phyloP scores from a whole-genome alignment of 208 protist genomes.

The Trypanosoma boissoni region DNA sequence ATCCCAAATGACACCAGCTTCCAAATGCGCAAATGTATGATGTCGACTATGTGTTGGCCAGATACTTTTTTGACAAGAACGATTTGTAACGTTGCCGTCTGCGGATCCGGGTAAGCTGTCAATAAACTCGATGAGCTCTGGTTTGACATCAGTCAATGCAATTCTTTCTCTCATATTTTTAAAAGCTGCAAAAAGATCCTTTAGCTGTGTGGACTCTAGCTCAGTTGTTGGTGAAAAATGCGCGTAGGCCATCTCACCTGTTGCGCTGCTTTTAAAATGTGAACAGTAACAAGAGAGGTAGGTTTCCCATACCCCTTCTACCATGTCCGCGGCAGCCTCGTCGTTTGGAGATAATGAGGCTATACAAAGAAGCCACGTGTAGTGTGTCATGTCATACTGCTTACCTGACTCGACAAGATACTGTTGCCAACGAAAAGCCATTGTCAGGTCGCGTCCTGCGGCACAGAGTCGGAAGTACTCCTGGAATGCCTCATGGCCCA shows the following conservation, averaged over 20 bases:
- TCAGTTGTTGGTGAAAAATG: conserved; percentile 29
- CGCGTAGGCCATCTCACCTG: conserved; percentile 13
- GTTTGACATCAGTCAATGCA: conserved; percentile 9
- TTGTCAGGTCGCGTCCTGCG: conserved; percentile 69
- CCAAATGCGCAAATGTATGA: conserved; percentile 69
- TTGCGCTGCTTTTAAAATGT: conserved; percentile 3
- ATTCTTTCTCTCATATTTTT: conserved; percentile 33
- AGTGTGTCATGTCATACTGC: conserved; percentile 31
- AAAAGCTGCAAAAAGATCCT: conserved; percentile 40
- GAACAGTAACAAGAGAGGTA: conserved; percentile 43
- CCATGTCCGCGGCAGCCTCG: conserved; percentile 78
- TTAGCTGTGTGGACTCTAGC: conserved; percentile 31
- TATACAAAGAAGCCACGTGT: conserved; percentile 73
- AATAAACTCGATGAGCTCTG: conserved; percentile 43
- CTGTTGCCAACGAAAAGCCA: conserved; percentile 82
- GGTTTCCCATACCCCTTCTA: conserved; percentile 58
- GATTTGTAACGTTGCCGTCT: too few species aligned
- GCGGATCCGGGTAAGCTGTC: conserved; percentile 36
- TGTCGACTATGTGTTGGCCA: conserved; percentile 53
- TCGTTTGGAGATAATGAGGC: conserved; percentile 59
- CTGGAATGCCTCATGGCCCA: conserved; percentile 43
- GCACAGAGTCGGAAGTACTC: conserved; percentile 84
- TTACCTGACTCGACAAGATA: conserved; percentile 69
- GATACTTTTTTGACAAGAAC: too few species aligned
- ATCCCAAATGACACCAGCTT: conserved; percentile 23